Evolutionary conservation across 1,139 yeast species (phyloP), one percentile per base, ranked within the genome.

Genomic region (Arxiozyma heterogenica): DNA sequence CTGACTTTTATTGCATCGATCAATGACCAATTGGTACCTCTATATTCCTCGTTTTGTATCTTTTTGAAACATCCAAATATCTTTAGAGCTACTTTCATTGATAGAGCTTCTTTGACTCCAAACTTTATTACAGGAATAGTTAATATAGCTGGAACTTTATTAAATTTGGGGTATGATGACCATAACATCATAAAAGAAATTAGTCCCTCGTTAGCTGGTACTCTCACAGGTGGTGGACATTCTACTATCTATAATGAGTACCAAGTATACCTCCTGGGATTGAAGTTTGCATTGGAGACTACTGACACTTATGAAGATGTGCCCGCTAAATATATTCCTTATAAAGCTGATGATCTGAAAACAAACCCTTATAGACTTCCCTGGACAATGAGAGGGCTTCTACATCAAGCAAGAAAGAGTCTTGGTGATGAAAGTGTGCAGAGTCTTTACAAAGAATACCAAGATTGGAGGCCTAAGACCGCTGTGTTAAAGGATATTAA

Each of bases 221-320:
- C 96, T 2, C 73, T 93, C 54, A 91, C 96, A 0, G 96, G 97
- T 3, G 93, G 95, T 18, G 98, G 98, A 0, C 98, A 93, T 68
- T 90, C 97, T 0, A 84, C 81, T 59, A 83, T 93, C 49, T 93
- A 93, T 69, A 86, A 86, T 64, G 96, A 88, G 61, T 82, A 84
- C 5, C 80, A 83, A 55, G 98, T 93, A 0, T 93, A 93, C 66
- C 90, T 84, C 60, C 68, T 88, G 59, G 96, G 94, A 0, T 65
- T 91, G 52, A 79, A 82, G 57, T 86, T 86, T 66, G 79, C 87
- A 1, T 70, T 91, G 41, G 91, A 86, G 62, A 89, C 97, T 0
- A 82, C 84, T 42, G 85, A 82, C 58, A 69, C 81, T n/a, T 60
- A 64, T n/a, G 58, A 57, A 42, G 59, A 61, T 56, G 68, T 57